A percentile compares a stretch with the other conserved stretches of the same genome.
Conservation (phyloP, 495 filamentous ascomycete species). For the Penicillium psychrofluorescens region DNA sequence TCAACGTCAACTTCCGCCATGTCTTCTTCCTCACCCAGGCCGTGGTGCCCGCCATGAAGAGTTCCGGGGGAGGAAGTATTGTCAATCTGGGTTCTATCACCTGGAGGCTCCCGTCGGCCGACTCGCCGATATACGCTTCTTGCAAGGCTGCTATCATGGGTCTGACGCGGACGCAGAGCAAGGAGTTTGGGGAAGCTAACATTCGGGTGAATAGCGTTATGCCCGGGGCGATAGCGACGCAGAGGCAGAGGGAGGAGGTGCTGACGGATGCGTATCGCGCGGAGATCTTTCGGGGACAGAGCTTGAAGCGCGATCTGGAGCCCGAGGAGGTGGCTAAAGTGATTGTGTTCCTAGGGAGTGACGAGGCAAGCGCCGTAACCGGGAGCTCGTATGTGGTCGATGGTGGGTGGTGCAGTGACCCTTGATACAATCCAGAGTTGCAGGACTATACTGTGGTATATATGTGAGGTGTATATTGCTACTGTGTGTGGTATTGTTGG, state of each 20-base stretch:
- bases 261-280: constrained; percentile 35
- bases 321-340: constrained; percentile 42
- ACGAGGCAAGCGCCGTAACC: constrained; percentile 43
- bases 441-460: too few relatives aligned
- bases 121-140: constrained; percentile 13
- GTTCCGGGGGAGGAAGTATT: constrained; percentile 14
- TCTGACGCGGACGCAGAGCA: constrained; percentile 12
- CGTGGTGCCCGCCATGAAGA: constrained; percentile 19
- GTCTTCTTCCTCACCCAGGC: constrained; percentile 27
- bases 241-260: constrained; percentile 35
- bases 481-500: too few relatives aligned
- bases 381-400: constrained; percentile 30
- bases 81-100: constrained; percentile 23
- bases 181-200: constrained; percentile 5
- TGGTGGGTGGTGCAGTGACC: constrained; percentile 18
- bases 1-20: constrained; percentile 23
- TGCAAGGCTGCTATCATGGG: constrained; percentile 25
- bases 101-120: constrained; percentile 19
- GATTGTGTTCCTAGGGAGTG: constrained; percentile 45
- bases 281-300: constrained; percentile 29
- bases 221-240: constrained; percentile 20
- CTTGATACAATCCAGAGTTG: not conserved
- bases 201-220: constrained; percentile 22
- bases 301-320: constrained; percentile 31
- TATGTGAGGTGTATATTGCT: too few relatives aligned